Conservation (phyloP, 2,329 filamentous ascomycete species). For the Neonectria coccinea region DNA sequence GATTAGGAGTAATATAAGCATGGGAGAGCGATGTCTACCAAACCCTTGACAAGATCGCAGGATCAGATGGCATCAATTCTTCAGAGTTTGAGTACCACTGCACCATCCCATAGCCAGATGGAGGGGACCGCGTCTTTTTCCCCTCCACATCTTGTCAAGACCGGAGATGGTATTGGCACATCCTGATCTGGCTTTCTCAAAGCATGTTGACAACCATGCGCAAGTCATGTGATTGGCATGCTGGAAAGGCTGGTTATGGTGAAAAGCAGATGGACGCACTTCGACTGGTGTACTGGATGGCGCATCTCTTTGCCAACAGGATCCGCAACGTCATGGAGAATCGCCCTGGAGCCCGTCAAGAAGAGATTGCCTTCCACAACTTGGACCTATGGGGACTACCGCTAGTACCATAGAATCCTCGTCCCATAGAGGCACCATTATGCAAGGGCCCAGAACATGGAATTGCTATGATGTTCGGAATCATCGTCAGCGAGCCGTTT, state of each 20-base stretch:
- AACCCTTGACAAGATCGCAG: neutral
- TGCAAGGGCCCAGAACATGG: neutral
- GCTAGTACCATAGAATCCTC: neutral
- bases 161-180: neutral
- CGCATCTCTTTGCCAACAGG: neutral
- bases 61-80: neutral
- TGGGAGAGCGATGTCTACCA: neutral
- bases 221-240: neutral
- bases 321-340: neutral
- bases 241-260: neutral
- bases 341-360: neutral
- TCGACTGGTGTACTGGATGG: neutral
- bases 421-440: neutral
- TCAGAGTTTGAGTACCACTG: neutral
- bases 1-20: too few species aligned
- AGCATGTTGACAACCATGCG: neutral
- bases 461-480: neutral
- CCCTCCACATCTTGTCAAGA: constrained; percentile 1
- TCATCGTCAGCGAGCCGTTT: neutral
- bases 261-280: neutral
- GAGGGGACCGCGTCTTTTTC: neutral
- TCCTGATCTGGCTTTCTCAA: neutral
- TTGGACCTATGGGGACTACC: neutral
- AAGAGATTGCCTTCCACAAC: neutral
- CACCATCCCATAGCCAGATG: neutral